Conservation (phyloP, 352 stramenopile species). For the Blastocystis sp. region DNA sequence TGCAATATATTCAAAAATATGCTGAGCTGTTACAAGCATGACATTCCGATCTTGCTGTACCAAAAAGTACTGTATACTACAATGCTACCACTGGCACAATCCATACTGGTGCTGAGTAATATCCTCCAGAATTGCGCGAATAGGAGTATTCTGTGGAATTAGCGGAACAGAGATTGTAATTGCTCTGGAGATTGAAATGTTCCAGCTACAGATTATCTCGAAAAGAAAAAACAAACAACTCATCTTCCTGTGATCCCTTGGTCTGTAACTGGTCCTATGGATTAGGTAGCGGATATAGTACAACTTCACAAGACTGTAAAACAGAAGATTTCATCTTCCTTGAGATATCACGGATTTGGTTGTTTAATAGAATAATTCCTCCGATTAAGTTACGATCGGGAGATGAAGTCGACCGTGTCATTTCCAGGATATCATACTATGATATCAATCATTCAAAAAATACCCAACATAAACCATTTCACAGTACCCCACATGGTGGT, state of each 20-base stretch:
- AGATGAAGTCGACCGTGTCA: background rate
- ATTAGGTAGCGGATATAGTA: background rate
- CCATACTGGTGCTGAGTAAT: slow-evolving; percentile 25
- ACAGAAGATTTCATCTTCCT: background rate
- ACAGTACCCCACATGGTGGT: background rate
- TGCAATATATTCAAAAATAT: slow-evolving; percentile 53
- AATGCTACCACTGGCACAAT: background rate
- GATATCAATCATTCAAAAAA: background rate
- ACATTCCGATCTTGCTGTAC: background rate
- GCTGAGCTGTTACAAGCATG: slow-evolving; percentile 4
- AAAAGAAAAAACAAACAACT: background rate
- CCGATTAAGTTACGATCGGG: background rate
- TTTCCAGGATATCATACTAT: background rate
- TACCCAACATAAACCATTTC: background rate
- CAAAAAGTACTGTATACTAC: slow-evolving; percentile 52
- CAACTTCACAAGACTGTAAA: background rate
- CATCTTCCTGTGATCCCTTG: background rate
- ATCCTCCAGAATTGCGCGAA: slow-evolving; percentile 36
- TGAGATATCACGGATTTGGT: background rate
- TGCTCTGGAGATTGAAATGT: slow-evolving; percentile 32
- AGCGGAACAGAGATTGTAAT: slow-evolving; percentile 31
- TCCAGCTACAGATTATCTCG: background rate
- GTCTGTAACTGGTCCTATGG: background rate
- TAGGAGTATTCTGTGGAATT: background rate
- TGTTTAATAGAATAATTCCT: background rate